Evolutionary conservation across 208 protist species (phyloP).

Genomic region (Trypanosoma caninum): DNA sequence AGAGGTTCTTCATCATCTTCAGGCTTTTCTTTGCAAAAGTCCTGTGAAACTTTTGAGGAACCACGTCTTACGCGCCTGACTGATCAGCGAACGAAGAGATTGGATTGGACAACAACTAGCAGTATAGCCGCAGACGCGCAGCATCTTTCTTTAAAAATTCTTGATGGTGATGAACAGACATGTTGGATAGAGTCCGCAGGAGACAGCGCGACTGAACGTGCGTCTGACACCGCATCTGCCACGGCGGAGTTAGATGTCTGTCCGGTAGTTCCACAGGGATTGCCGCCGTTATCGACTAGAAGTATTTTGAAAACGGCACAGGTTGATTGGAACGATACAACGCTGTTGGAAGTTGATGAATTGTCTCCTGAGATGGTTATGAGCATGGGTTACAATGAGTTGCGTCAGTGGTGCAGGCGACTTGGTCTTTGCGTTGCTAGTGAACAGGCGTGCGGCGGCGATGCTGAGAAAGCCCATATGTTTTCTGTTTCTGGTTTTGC

Average conservation of each 20-base stretch:
- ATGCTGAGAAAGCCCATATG: neutral
- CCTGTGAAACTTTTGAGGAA: neutral
- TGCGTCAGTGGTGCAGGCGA: slow-evolving; percentile 14
- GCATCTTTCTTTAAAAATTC: neutral
- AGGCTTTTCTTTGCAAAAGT: neutral
- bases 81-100: neutral
- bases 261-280: slow-evolving; percentile 1
- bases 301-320: neutral
- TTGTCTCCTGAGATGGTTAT: slow-evolving; percentile 7
- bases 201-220: neutral
- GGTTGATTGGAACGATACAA: neutral
- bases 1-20: neutral
- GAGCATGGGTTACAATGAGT: slow-evolving; percentile 4
- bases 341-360: neutral
- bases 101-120: slow-evolving; percentile 17
- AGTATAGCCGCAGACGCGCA: slow-evolving; percentile 14
- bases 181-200: neutral
- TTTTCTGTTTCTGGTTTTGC: neutral
- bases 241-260: neutral
- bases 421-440: slow-evolving; percentile 6
- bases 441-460: neutral
- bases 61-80: no score
- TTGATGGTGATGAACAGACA: neutral
- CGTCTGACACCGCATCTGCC: neutral
- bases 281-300: slow-evolving; percentile 10